Percentiles rank a stretch among this genome's conserved stretches.
phyloP scores from a whole-genome alignment of 2,329 filamentous ascomycete species.

The Botrytis paeoniae region DNA sequence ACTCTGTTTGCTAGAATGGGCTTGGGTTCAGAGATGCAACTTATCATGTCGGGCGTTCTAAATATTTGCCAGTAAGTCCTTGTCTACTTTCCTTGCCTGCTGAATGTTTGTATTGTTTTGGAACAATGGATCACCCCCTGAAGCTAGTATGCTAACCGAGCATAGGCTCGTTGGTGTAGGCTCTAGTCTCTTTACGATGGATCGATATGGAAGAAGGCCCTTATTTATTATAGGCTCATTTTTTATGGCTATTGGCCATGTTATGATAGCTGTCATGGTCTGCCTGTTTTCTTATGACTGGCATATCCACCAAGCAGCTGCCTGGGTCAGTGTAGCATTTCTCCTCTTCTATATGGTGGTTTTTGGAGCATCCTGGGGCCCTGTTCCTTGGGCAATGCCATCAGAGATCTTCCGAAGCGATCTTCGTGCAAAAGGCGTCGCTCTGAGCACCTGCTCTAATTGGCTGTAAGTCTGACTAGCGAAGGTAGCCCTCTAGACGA shows the following conservation, averaged over 20 bases:
- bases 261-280: conserved; percentile 53
- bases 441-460: conserved; percentile 58
- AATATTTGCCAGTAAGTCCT: conserved; percentile 38
- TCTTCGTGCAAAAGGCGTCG: conserved; percentile 61
- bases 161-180: conserved; percentile 43
- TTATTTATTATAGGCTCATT: conserved; percentile 45
- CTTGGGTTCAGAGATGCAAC: conserved; percentile 42
- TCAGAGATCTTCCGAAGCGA: conserved; percentile 61
- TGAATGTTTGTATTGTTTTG: not conserved
- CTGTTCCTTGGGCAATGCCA: conserved; percentile 41
- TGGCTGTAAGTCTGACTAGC: conserved; percentile 46
- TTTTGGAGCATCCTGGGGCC: conserved; percentile 44
- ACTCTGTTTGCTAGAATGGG: conserved; percentile 28
- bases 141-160: not conserved
- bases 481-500: not conserved
- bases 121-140: not conserved
- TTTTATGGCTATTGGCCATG: conserved; percentile 46
- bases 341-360: conserved; percentile 60
- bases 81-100: not conserved
- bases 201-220: conserved; percentile 45
- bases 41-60: conserved; percentile 52
- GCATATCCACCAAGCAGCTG: conserved; percentile 48
- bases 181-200: conserved; percentile 49
- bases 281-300: conserved; percentile 51
- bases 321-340: conserved; percentile 54